These are phyloP conservation scores for Candida awuae DNA, from an alignment of 805 yeast species.

Conservation along the genomic window DNA sequence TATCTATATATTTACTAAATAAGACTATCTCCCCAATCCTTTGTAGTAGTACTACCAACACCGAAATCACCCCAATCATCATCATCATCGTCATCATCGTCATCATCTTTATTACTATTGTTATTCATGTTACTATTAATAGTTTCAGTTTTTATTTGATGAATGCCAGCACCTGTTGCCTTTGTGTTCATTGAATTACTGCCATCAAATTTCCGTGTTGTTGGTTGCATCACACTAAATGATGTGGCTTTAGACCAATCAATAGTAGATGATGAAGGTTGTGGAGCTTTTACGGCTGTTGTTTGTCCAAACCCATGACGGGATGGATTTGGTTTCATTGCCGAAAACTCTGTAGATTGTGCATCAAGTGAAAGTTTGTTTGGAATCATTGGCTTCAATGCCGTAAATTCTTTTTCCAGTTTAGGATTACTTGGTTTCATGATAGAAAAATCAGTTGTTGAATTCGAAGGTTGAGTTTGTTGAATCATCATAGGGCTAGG, in stretches of 20 bases:
- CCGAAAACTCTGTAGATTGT: too few species aligned
- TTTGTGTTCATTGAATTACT: neutral
- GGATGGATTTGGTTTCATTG: too few species aligned
- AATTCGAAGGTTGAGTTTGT: too few species aligned
- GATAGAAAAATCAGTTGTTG: too few species aligned
- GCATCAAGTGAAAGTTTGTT: too few species aligned
- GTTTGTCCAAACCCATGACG: constrained; percentile 8
- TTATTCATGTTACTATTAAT: neutral
- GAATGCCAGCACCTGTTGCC: neutral
- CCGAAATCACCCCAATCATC: constrained; percentile 14
- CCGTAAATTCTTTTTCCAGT: too few species aligned
- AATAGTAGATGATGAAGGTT: neutral
- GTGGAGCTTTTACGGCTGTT: neutral
- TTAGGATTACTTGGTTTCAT: too few species aligned
- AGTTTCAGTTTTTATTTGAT: neutral
- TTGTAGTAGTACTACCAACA: constrained; percentile 6
- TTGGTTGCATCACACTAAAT: constrained; percentile 10
- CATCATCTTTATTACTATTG: neutral
- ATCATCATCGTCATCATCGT: constrained; percentile 3
- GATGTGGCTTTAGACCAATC: constrained; percentile 8
- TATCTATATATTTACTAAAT: constrained; percentile 1
- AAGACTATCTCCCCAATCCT: constrained; percentile 12
- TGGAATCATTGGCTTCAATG: neutral
- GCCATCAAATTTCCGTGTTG: neutral
- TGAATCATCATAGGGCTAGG: too few species aligned